Evolutionary conservation across 345 rosid genomes (phyloP).

Genomic region (Boechera divaricarpa): DNA sequence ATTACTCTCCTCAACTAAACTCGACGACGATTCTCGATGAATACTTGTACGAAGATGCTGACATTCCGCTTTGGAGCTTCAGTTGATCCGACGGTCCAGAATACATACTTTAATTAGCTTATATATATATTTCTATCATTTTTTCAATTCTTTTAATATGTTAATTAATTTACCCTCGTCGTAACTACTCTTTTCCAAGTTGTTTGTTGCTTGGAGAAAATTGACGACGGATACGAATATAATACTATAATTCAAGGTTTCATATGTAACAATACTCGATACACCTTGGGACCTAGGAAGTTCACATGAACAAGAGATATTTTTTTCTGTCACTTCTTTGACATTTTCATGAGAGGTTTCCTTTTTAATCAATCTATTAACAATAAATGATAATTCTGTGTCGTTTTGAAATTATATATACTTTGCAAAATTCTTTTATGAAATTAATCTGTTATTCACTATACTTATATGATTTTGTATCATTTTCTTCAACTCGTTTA

Average conservation of each 20-base stretch:
- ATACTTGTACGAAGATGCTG: constrained; percentile 66
- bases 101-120: constrained; percentile 14
- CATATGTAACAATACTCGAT: not conserved
- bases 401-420: constrained; percentile 7
- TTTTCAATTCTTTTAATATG: constrained; percentile 29
- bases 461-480: not conserved
- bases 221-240: constrained; percentile 28
- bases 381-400: not conserved
- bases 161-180: constrained; percentile 24
- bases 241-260: constrained; percentile 18
- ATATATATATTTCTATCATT: constrained; percentile 17
- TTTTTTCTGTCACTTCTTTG: constrained; percentile 32
- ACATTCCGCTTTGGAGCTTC: constrained; percentile 87
- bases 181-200: constrained; percentile 16
- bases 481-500: constrained; percentile 18
- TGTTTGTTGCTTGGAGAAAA: constrained; percentile 39
- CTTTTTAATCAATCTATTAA: not conserved
- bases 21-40: constrained; percentile 46
- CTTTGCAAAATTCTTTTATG: not conserved
- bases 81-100: constrained; percentile 46
- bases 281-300: not conserved
- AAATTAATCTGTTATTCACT: not conserved
- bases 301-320: not conserved
- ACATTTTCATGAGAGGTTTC: constrained; percentile 31
- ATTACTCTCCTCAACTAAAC: constrained; percentile 45